phyloP scores from a whole-genome alignment of 768 basidiomycete species.

The Mycena pura region DNA sequence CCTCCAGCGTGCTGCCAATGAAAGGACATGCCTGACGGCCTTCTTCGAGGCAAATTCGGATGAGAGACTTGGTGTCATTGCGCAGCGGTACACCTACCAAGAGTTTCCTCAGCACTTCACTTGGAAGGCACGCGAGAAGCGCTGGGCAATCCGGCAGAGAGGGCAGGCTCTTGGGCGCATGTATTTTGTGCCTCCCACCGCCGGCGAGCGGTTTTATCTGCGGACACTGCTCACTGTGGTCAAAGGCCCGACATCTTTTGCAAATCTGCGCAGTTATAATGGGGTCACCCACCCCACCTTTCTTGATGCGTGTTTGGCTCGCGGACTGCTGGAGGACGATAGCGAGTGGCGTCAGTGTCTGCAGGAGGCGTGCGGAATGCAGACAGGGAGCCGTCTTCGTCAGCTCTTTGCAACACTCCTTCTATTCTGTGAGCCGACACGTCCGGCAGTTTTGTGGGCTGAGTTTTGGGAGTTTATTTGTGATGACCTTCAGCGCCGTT shows the following conservation, averaged over 20 bases:
- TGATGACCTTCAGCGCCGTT: neutral
- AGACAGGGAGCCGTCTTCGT: conserved; percentile 39
- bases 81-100: conserved; percentile 38
- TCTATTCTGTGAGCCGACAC: neutral
- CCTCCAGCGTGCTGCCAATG: conserved; percentile 25
- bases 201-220: conserved; percentile 40
- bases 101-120: conserved; percentile 45
- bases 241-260: conserved; percentile 31
- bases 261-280: neutral
- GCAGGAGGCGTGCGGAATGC: conserved; percentile 39
- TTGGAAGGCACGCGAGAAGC: conserved; percentile 29
- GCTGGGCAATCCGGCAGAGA: conserved; percentile 38
- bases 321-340: conserved; percentile 47
- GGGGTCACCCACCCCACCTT: conserved; percentile 18
- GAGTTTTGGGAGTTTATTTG: neutral
- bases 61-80: conserved; percentile 23
- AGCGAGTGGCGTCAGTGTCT: conserved; percentile 47
- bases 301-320: conserved; percentile 34
- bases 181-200: conserved; percentile 41
- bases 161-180: conserved; percentile 48
- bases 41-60: conserved; percentile 36
- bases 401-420: conserved; percentile 41
- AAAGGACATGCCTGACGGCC: conserved; percentile 38
- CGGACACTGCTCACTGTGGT: conserved; percentile 40
- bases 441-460: no score